Evolutionary conservation across 2,329 filamentous ascomycete species (phyloP).

Genomic region (Xylaria sp.): DNA sequence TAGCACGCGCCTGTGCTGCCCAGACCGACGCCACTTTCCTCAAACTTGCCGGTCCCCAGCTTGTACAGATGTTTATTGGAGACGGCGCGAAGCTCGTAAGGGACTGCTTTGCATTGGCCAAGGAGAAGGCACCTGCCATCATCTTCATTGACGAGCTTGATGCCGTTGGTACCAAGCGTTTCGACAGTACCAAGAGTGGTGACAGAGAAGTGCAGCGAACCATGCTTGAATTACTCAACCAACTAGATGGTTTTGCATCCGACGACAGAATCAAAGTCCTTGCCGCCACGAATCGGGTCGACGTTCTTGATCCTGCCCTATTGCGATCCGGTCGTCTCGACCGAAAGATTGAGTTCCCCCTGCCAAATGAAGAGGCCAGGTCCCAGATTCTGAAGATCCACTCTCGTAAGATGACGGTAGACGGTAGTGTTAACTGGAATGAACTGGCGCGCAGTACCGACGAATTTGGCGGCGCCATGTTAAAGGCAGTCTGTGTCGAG

Average conservation of each 20-base stretch:
- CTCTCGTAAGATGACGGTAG: conserved; percentile 96
- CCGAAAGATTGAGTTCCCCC: conserved; percentile 95
- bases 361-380: conserved; percentile 95
- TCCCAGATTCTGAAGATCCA: conserved; percentile 97
- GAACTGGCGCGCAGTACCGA: conserved; percentile 95
- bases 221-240: conserved; percentile 97
- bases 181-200: conserved; percentile 96
- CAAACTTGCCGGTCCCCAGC: conserved; percentile 93
- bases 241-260: conserved; percentile 95
- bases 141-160: conserved; percentile 99
- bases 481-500: conserved; percentile 98
- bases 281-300: conserved; percentile 88
- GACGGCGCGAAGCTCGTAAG: conserved; percentile 96
- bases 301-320: conserved; percentile 86
- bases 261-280: conserved; percentile 96
- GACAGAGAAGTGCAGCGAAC: conserved; percentile 97
- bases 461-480: conserved; percentile 94
- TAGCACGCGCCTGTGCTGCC: conserved; percentile 91
- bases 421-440: conserved; percentile 88
- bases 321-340: conserved; percentile 89
- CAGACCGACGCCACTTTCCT: conserved; percentile 98
- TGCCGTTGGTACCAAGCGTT: conserved; percentile 97
- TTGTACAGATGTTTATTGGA: conserved; percentile 99
- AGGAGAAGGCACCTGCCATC: conserved; percentile 97
- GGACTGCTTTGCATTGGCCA: conserved; percentile 94